phyloP scores from a whole-genome alignment of 2,329 filamentous ascomycete genomes.

The Claviceps digitariae region DNA sequence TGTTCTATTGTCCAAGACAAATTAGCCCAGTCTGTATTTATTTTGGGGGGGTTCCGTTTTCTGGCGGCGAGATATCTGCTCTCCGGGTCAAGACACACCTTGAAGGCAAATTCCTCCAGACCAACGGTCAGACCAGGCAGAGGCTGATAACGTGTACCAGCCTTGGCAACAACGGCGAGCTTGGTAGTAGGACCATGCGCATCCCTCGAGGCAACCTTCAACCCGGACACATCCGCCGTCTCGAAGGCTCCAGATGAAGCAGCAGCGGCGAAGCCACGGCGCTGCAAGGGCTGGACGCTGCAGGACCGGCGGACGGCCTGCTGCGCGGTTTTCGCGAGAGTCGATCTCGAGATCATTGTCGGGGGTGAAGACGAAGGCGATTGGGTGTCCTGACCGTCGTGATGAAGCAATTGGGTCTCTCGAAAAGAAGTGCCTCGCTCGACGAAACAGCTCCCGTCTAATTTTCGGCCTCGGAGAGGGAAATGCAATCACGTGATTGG shows the following conservation, averaged over 20 bases:
- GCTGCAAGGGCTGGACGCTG: constrained; percentile 39
- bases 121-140: constrained; percentile 80
- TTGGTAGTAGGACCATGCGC: constrained; percentile 78
- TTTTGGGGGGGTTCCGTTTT: background rate
- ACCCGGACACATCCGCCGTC: constrained; percentile 67
- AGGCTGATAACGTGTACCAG: constrained; percentile 84
- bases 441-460: constrained; percentile 27
- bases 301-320: constrained; percentile 42
- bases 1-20: constrained; percentile 48
- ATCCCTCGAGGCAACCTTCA: constrained; percentile 90
- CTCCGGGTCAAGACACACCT: constrained; percentile 39
- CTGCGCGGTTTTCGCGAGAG: constrained; percentile 44
- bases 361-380: constrained; percentile 42
- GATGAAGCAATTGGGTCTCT: constrained; percentile 23
- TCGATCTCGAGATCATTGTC: constrained; percentile 50
- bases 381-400: constrained; percentile 35
- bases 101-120: constrained; percentile 93
- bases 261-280: constrained; percentile 45
- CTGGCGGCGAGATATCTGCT: constrained; percentile 2
- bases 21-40: constrained; percentile 29
- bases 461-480: constrained; percentile 25
- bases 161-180: constrained; percentile 84
- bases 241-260: constrained; percentile 69
- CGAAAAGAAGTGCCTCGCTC: constrained; percentile 28
- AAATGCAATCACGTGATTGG: constrained; percentile 22